Evolutionary conservation across 176 grass and related monocot genomes (phyloP).

Genomic region (Cenchrus fungigraminus): DNA sequence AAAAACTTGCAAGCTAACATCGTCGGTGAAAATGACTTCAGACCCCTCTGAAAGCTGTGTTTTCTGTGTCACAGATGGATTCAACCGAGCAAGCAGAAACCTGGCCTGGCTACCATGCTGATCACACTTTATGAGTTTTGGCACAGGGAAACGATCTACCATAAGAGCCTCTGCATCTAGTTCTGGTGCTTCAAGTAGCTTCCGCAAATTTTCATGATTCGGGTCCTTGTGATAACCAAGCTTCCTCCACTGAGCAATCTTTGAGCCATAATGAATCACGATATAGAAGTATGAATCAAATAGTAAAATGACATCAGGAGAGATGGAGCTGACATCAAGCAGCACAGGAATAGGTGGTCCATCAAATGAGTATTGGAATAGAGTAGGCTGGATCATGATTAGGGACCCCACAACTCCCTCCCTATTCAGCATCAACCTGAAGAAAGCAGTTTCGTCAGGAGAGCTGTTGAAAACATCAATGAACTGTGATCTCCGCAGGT

Average conservation of each 20-base stretch:
- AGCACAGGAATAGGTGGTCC: constrained; percentile 96
- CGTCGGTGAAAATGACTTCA: constrained; percentile 90
- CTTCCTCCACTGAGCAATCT: constrained; percentile 98
- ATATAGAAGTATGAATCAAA: constrained; percentile 98
- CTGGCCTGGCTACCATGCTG: constrained; percentile 96
- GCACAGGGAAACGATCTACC: constrained; percentile 70
- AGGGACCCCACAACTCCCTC: constrained; percentile 92
- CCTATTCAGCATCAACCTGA: constrained; percentile 90
- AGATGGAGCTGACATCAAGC: constrained; percentile 91
- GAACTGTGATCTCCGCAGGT: constrained; percentile 94
- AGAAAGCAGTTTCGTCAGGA: constrained; percentile 95
- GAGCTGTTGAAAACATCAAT: constrained; percentile 98
- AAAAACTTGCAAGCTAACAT: constrained; percentile 97
- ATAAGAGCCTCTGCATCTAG: constrained; percentile 73
- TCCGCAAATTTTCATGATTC: constrained; percentile 83
- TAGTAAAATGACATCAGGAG: constrained; percentile 94
- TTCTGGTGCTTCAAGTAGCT: constrained; percentile 94
- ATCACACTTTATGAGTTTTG: constrained; percentile 94
- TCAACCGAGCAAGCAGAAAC: constrained; percentile 86
- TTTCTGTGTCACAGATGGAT: constrained; percentile 99
- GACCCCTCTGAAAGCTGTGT: constrained; percentile 82
- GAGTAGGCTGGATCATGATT: constrained; percentile 97
- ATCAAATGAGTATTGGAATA: constrained; percentile 97
- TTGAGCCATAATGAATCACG: constrained; percentile 94
- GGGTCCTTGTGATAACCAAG: constrained; percentile 86